phyloP scores from a whole-genome alignment of 495 filamentous ascomycete species.

The Aspergillus saccharolyticus region DNA sequence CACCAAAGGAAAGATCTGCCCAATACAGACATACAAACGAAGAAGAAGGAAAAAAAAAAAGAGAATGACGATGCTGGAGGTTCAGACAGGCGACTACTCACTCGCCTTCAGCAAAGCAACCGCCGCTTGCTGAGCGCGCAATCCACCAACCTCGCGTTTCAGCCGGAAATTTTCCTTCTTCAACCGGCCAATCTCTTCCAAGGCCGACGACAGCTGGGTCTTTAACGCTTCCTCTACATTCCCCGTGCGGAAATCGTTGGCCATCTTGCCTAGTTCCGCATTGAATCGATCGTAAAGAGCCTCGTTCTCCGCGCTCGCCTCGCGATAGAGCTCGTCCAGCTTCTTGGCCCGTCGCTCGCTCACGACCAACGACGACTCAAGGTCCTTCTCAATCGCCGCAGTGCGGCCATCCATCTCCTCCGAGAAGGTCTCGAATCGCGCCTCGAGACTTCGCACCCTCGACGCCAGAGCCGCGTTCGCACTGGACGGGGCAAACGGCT shows the following conservation, averaged over 20 bases:
- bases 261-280: slow-evolving; percentile 76
- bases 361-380: slow-evolving; percentile 63
- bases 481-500: slow-evolving; percentile 11
- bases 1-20: neutral
- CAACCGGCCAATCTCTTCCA: slow-evolving; percentile 63
- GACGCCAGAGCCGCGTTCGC: slow-evolving; percentile 44
- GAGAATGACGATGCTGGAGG: slow-evolving; percentile 11
- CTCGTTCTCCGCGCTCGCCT: slow-evolving; percentile 89
- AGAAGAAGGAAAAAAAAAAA: slow-evolving; percentile 14
- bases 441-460: slow-evolving; percentile 60
- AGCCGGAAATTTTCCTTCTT: slow-evolving; percentile 75
- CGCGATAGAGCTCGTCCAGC: slow-evolving; percentile 84
- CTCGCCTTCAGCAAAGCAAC: slow-evolving; percentile 36
- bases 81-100: slow-evolving; percentile 18
- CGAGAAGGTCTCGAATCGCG: slow-evolving; percentile 55
- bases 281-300: slow-evolving; percentile 92
- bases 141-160: slow-evolving; percentile 54
- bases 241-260: slow-evolving; percentile 65
- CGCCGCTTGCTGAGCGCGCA: slow-evolving; percentile 41
- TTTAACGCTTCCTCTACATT: slow-evolving; percentile 70
- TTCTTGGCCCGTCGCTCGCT: slow-evolving; percentile 74
- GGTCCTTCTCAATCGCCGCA: slow-evolving; percentile 56
- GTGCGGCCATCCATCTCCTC: slow-evolving; percentile 57
- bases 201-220: slow-evolving; percentile 56
- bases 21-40: neutral